Base-by-base conservation (phyloP, 1,139 yeast genomes). In the Tardiomyces blankii region DNA sequence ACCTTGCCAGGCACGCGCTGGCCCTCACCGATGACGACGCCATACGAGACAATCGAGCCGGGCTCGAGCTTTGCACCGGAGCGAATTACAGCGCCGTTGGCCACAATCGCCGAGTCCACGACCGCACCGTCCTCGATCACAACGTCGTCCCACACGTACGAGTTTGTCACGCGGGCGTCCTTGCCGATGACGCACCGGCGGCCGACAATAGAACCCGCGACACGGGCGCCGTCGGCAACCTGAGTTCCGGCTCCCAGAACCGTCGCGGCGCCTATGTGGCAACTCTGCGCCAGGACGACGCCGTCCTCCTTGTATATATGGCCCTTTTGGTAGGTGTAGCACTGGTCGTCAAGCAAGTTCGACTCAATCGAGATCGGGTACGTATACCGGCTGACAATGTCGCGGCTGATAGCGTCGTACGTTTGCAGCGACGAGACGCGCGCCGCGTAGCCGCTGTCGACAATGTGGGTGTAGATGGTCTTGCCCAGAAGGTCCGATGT, bases 351-450 rank as follows among this genome's bases (percentile, higher is more conserved):
- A 47, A 81, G 67, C 53, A 85, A 70, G 60, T 89, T 89, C 45
- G 87, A 72, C 54, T 91, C 97, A 1, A 96, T 93, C 9, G 83
- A 87, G 47, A 89, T 70, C 18, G 99, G 99, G 60, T 87, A 91
- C 49, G 91, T 75, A 84, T 95, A 89, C 60, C 98, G 78, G 23
- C 89, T 88, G 48, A 91, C 70, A 38, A 89, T 77, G 62, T 91
- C 97, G 62, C 85, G 91, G n/a, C 93, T 77, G 16, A 91, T 78
- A 7, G 95, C 91, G 61, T 84, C 89, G 62, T 88, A 93, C 1
- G 97, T 86, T 57, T 85, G 87, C 80, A 93, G 82, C 61, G 91
- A 82, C 59, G 89, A 94, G 8, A 88, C 97, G 63, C 99, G 77
- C 1, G 95, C 93, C 19, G 96, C 95, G 61, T 88, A 89, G 49